Conservation (phyloP, 257 asterid species). For the Solanum neorickii region DNA sequence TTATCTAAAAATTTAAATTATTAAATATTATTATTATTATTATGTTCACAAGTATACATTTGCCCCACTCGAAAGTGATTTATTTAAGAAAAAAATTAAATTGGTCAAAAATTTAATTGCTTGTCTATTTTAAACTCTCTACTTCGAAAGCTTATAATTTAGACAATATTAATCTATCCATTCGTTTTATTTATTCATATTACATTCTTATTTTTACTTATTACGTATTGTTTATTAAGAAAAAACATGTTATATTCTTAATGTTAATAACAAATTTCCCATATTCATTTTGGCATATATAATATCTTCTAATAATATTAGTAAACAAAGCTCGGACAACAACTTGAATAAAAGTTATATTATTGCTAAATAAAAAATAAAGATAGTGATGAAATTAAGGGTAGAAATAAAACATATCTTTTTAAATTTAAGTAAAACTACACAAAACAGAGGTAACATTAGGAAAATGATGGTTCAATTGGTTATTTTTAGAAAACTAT, state of each 20-base stretch:
- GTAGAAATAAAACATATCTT: too few relatives aligned
- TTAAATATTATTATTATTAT: too few relatives aligned
- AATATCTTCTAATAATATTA: too few relatives aligned
- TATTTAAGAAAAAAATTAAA: background rate
- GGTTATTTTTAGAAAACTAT: too few relatives aligned
- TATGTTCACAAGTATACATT: background rate
- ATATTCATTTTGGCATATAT: background rate
- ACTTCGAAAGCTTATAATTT: background rate
- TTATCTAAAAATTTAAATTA: too few relatives aligned
- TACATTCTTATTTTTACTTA: background rate
- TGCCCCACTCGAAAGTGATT: background rate
- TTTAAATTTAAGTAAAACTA: too few relatives aligned
- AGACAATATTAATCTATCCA: background rate
- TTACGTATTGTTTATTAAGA: background rate
- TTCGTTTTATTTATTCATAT: background rate
- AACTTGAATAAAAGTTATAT: too few relatives aligned
- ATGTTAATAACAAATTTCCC: background rate
- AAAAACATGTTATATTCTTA: background rate
- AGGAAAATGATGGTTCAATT: too few relatives aligned
- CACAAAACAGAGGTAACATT: too few relatives aligned
- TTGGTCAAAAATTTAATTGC: background rate
- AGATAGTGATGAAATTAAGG: too few relatives aligned
- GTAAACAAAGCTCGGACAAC: too few relatives aligned
- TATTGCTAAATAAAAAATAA: too few relatives aligned
- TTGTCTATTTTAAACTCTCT: background rate